Evolutionary conservation across 116 monocot genomes (phyloP), one percentile per base, ranked within the genome.

Genomic region (Dioscorea cayenensis): DNA sequence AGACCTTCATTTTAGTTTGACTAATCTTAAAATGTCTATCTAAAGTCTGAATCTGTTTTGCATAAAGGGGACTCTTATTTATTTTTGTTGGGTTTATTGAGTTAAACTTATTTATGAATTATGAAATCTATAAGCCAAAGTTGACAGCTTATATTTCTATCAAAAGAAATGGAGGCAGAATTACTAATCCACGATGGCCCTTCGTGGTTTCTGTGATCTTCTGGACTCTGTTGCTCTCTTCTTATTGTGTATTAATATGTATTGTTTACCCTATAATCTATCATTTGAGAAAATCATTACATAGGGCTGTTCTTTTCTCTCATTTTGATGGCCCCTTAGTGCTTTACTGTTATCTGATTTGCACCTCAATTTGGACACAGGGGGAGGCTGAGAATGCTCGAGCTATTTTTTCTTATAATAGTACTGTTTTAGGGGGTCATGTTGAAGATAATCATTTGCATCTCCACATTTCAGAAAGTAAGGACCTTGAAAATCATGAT

Each of bases 351-450:
- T 10, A 70, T 28, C 48, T 48, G 20, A 67, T 65, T 75, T 3
- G 28, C 13, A 48, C n/a, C 18, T 65, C 27, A 23, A 65, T 49
- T 21, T 77, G 67, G 51, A 75, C 77, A 59, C 76, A 96, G 96
- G 96, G 84, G 50, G 97, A 93, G 71, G 93, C 97, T 74, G 97
- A 97, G 76, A 84, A 70, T 69, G 72, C 63, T 29, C 63, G 81
- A 72, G 66, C 88, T 23, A 85, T 81, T 35, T 58, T 97, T 49
- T 92, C 90, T n/a, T 97, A 86, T 65, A 93, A 93, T 67, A 93
- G 86, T 68, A 72, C 86, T 43, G 83, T 93, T 67, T 60, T 83
- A 28, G 90, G 90, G 66, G 97, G 90, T 3, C 82, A 84, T 76
- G 12, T 88, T 72, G 73, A 88, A 72, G 79, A 81, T 69, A 71